These are phyloP conservation scores for Globisporangium splendens DNA, from an alignment of 352 stramenopile genomes.

Conservation along the genomic window DNA sequence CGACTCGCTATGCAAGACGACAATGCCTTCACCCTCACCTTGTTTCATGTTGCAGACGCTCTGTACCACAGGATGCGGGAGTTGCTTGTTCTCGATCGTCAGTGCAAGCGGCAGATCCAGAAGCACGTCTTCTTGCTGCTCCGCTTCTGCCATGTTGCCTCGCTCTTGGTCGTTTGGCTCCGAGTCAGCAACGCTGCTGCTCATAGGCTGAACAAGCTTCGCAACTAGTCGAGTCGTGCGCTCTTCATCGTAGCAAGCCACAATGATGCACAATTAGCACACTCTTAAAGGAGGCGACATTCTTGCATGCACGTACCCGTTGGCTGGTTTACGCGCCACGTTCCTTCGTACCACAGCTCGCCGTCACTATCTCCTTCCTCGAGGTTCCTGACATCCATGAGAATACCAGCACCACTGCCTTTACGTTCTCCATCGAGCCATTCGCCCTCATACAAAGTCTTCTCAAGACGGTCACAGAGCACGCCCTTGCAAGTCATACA, in stretches of 20 bases:
- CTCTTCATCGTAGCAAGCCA: conserved; percentile 3
- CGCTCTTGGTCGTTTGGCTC: conserved; percentile 1
- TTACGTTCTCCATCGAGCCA: conserved; percentile 34
- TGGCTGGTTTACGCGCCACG: conserved; percentile 18
- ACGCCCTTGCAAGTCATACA: conserved; percentile 19
- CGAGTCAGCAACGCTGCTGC: not conserved
- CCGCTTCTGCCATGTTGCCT: not conserved
- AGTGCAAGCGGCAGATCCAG: conserved; percentile 13
- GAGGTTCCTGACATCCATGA: not conserved
- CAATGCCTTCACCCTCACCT: not conserved
- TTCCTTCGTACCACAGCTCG: conserved; percentile 17
- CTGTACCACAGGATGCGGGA: conserved; percentile 16
- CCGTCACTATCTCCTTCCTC: not conserved
- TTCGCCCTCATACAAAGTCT: conserved; percentile 37
- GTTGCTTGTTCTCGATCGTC: conserved; percentile 14
- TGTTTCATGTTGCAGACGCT: conserved; percentile 3
- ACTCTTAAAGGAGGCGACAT: not conserved
- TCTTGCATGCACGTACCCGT: conserved; percentile 15
- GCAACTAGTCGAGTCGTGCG: conserved; percentile 9
- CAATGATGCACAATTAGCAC: not conserved
- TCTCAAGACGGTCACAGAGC: conserved; percentile 11
- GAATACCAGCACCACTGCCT: conserved; percentile 17
- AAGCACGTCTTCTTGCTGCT: conserved; percentile 1
- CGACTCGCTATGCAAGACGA: conserved; percentile 30
- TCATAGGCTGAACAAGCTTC: conserved; percentile 6